Conservation (phyloP, 192 early-diverging fungal species). For the Rhizophagus clarus region DNA sequence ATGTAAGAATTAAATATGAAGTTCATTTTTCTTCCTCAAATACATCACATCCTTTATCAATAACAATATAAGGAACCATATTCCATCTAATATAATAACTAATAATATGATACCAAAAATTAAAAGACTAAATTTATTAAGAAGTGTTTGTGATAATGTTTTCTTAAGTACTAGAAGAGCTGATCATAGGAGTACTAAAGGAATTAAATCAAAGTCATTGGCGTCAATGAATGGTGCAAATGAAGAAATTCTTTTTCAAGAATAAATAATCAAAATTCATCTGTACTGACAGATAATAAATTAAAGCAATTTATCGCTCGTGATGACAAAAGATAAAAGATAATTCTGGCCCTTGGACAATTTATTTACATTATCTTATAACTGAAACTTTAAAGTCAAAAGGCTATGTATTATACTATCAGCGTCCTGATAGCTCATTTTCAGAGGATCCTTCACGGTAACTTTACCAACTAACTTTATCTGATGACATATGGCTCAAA, state of each 20-base stretch:
- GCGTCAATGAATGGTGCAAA: background rate
- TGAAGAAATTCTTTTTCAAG: background rate
- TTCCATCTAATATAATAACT: no score
- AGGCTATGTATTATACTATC: no score
- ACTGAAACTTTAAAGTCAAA: background rate
- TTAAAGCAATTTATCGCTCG: background rate
- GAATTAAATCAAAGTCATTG: background rate
- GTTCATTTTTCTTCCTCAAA: no score
- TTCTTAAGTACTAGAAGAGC: background rate
- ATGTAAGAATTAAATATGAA: no score
- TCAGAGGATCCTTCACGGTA: no score
- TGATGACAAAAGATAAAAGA: slow-evolving; percentile 12
- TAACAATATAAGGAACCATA: no score
- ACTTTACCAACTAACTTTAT: no score
- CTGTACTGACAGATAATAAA: background rate
- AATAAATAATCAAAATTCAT: background rate
- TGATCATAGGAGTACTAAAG: slow-evolving; percentile 9
- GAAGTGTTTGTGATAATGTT: background rate
- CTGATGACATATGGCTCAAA: no score
- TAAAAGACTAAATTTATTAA: no score
- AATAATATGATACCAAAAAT: no score
- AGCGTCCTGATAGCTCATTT: no score
- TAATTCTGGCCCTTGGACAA: background rate
- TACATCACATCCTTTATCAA: no score
- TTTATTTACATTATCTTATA: background rate